These are phyloP conservation scores for Parastagonospora nodorum DNA, from an alignment of 2,329 filamentous ascomycete species.

Conservation along the genomic window DNA sequence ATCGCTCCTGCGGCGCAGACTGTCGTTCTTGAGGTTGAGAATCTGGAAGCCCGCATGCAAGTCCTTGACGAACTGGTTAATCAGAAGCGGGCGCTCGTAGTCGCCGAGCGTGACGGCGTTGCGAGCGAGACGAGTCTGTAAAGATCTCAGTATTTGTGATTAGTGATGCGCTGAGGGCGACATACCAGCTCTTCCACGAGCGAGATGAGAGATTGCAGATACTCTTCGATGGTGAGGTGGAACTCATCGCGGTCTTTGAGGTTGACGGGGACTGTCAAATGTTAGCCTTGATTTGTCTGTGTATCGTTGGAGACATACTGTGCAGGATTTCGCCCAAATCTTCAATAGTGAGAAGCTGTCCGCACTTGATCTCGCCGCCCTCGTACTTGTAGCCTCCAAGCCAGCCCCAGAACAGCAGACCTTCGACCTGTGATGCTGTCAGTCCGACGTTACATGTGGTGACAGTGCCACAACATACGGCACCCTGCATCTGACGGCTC, in stretches of 20 bases:
- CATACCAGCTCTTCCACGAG: constrained; percentile 85
- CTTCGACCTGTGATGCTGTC: constrained; percentile 53
- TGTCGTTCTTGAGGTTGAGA: constrained; percentile 96
- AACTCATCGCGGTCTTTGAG: constrained; percentile 88
- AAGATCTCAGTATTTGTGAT: constrained; percentile 6
- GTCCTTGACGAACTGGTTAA: constrained; percentile 92
- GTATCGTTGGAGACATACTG: constrained; percentile 54
- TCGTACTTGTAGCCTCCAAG: constrained; percentile 71
- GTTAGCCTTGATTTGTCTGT: constrained; percentile 14
- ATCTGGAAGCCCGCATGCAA: constrained; percentile 95
- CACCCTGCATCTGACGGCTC: constrained; percentile 81
- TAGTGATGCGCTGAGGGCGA: neutral
- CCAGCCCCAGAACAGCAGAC: constrained; percentile 71
- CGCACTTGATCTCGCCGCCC: constrained; percentile 59
- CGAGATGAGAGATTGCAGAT: constrained; percentile 83
- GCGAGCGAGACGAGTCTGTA: constrained; percentile 78
- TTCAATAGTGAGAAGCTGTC: constrained; percentile 81
- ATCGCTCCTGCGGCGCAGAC: constrained; percentile 83
- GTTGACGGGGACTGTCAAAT: constrained; percentile 78
- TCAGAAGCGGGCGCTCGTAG: constrained; percentile 81
- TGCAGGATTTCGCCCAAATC: constrained; percentile 80
- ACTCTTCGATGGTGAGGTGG: constrained; percentile 96
- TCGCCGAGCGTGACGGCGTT: constrained; percentile 94
- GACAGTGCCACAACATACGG: constrained; percentile 54
- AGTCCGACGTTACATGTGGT: constrained; percentile 3